phyloP scores from a whole-genome alignment of 441 rosid species.

The Metrosideros polymorpha region DNA sequence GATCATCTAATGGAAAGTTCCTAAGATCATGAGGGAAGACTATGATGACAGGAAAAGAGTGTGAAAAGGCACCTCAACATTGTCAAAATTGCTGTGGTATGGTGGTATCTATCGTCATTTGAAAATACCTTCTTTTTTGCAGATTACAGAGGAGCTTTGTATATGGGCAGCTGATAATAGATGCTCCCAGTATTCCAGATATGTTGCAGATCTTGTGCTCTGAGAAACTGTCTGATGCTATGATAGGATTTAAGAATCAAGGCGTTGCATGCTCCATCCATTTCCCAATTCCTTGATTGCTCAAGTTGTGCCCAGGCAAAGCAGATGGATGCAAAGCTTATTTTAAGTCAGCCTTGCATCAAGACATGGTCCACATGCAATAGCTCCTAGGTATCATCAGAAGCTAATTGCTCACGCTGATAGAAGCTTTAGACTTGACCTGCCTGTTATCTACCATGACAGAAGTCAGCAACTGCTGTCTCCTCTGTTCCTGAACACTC shows the following conservation, averaged over 20 bases:
- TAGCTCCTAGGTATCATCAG: neutral
- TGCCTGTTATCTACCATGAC: constrained; percentile 22
- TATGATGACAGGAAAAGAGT: neutral
- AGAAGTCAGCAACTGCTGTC: constrained; percentile 34
- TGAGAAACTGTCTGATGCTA: neutral
- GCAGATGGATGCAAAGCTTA: neutral
- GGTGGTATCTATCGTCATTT: neutral
- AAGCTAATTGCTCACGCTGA: constrained; percentile 20
- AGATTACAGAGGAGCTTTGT: neutral
- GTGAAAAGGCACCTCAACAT: neutral
- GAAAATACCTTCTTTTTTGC: neutral
- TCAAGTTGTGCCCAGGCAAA: neutral
- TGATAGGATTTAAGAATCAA: neutral
- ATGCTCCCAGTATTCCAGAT: neutral
- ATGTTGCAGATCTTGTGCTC: neutral
- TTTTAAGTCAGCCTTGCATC: neutral
- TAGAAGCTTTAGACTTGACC: constrained; percentile 4
- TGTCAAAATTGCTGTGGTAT: neutral
- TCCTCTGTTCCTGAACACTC: constrained; percentile 46
- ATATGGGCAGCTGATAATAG: neutral
- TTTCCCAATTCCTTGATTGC: neutral
- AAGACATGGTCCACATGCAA: neutral
- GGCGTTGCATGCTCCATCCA: neutral
- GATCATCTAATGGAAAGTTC: neutral
- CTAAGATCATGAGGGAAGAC: neutral